These are phyloP conservation scores for Xylaria sp. DNA, from an alignment of 2,329 filamentous ascomycete genomes.

Conservation along the genomic window DNA sequence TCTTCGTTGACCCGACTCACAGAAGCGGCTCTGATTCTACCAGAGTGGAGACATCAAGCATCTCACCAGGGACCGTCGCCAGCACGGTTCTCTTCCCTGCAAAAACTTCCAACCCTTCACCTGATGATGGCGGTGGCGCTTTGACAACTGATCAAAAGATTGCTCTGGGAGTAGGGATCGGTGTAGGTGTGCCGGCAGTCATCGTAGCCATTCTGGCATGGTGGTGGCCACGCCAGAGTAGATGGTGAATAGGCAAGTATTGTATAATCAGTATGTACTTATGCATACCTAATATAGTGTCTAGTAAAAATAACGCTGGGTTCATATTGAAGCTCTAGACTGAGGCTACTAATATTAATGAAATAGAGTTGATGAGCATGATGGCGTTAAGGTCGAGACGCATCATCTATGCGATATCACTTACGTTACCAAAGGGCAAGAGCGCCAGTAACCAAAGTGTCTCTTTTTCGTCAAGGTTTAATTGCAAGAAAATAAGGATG, in stretches of 20 bases:
- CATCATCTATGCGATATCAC: background rate
- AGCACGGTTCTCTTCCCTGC: background rate
- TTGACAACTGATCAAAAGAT: background rate
- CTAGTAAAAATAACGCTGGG: too few species aligned
- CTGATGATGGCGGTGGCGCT: background rate
- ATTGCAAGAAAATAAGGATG: too few species aligned
- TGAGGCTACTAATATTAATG: background rate
- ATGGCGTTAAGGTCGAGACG: background rate
- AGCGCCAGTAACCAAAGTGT: background rate
- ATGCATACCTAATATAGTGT: too few species aligned
- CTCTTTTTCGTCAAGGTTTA: background rate
- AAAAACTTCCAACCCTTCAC: background rate
- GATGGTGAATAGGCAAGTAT: background rate
- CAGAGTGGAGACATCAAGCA: background rate
- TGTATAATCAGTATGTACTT: too few species aligned
- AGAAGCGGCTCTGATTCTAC: background rate
- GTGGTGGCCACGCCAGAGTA: background rate
- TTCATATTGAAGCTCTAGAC: background rate
- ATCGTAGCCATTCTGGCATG: background rate
- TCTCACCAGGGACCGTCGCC: background rate
- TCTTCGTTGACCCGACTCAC: background rate
- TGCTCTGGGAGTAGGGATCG: background rate
- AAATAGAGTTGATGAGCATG: background rate
- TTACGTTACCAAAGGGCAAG: background rate
- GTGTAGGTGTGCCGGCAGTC: background rate